These are phyloP conservation scores for Wickerhamiella sergipiensis DNA, from an alignment of 805 yeast genomes.

Conservation along the genomic window DNA sequence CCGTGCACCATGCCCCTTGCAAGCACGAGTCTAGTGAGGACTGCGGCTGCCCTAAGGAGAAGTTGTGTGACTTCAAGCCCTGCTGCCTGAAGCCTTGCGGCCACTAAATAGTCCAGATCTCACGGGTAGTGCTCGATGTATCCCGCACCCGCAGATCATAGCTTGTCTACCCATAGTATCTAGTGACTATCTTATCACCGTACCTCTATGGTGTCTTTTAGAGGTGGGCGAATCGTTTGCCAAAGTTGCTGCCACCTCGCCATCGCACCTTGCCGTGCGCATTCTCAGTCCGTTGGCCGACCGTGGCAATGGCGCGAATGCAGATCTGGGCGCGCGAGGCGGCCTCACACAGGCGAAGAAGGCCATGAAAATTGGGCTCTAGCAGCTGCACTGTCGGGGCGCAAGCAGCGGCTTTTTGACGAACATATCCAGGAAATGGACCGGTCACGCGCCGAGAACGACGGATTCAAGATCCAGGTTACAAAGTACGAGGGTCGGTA, in stretches of 20 bases:
- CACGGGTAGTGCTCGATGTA: background rate
- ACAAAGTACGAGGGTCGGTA: slow-evolving; percentile 44
- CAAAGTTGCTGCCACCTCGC: too few species aligned
- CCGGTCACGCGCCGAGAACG: slow-evolving; percentile 18
- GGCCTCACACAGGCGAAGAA: too few species aligned
- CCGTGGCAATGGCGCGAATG: too few species aligned
- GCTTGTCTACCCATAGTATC: background rate
- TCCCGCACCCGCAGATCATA: background rate
- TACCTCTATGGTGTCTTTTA: background rate
- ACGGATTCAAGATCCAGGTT: slow-evolving; percentile 28
- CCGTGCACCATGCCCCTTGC: background rate
- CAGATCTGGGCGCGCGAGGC: too few species aligned
- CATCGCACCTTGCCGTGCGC: too few species aligned
- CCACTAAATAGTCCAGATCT: background rate
- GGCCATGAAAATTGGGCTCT: slow-evolving; percentile 14
- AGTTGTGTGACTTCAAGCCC: background rate
- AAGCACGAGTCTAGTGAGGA: background rate
- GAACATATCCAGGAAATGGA: slow-evolving; percentile 25
- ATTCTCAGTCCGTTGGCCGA: too few species aligned
- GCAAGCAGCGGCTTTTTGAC: slow-evolving; percentile 29
- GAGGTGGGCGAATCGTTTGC: too few species aligned
- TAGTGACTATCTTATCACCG: background rate
- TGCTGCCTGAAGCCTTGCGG: background rate
- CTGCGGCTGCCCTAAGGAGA: slow-evolving; percentile 1
- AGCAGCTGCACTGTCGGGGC: slow-evolving; percentile 25